Percentiles rank a stretch among this genome's conserved stretches.
Evolutionary conservation across 306 rosid species (phyloP).

Genomic region (Medicago truncatula): MtrunA17r5.0-ANR NC_053047.1:23930501-23931000

Average conservation of each 20-base stretch:
- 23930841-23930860: slow-evolving; percentile 54
- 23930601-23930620: slow-evolving; percentile 18
- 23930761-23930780: slow-evolving; percentile 30
- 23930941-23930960: slow-evolving; percentile 82
- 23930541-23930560: slow-evolving; percentile 28
- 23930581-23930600: background rate
- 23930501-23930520: slow-evolving; percentile 3
- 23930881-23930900: slow-evolving; percentile 83
- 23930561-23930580: slow-evolving; percentile 15
- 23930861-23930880: slow-evolving; percentile 82
- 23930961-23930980: slow-evolving; percentile 67
- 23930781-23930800: slow-evolving; percentile 30
- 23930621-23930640: slow-evolving; percentile 13
- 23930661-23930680: slow-evolving; percentile 67
- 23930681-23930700: slow-evolving; percentile 83
- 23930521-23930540: slow-evolving; percentile 27
- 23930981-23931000: slow-evolving; percentile 29
- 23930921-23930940: slow-evolving; percentile 97
- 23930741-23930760: slow-evolving; percentile 89
- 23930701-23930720: slow-evolving; percentile 87
- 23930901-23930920: slow-evolving; percentile 88
- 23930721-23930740: slow-evolving; percentile 89
- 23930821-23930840: slow-evolving; percentile 37
- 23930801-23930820: slow-evolving; percentile 28
- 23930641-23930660: slow-evolving; percentile 27